Evolutionary conservation across 441 rosid genomes (phyloP), one percentile per base, ranked within the genome.

Genomic region (Pelargonium cotyledonis): DNA sequence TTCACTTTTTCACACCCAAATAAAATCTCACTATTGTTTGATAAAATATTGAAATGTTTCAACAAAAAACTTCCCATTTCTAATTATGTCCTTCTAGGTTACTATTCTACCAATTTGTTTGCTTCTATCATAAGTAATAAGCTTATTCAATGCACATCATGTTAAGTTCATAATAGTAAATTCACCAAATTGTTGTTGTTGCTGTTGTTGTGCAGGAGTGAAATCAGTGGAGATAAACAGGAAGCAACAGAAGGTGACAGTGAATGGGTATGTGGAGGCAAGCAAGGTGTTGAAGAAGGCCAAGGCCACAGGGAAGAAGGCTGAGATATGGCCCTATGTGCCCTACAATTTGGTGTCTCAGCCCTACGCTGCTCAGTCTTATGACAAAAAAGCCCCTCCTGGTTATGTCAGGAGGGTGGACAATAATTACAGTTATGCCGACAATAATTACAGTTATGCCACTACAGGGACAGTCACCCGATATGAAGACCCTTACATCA

Each of bases 181-280:
- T 43, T 43, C 8, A 43, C 4, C 53, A 46, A n/a, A n/a, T n/a
- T n/a, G n/a, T n/a, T n/a, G n/a, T n/a, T 46, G 14, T n/a, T 23
- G 26, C 11, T 43, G 72, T 38, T 23, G 49, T 7, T 66, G 55
- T 74, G 72, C 75, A 91, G 98, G 97, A 41, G 98, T 91, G 47
- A 89, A 87, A 70, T 80, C 85, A 4, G 95, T 91, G 73, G 95
- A 85, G 69, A 81, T 91, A 72, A 89, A 89, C 89, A 85, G 95
- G 83, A 94, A 94, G 75, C 96, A 89, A 60, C 91, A 87, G 81
- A 94, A 88, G 84, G 98, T 86, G 79, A 84, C 81, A n/a, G 98
- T 94, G 55, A 86, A 75, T 12, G 98, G 98, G 19, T 87, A 85
- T 73, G 88, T 80, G 47, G 15, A 18, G 35, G 38, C 53, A 47